Percentiles rank a stretch among this genome's conserved stretches.
phyloP scores from a whole-genome alignment of 2,329 filamentous ascomycete species.

The Penicillium sp. region DNA sequence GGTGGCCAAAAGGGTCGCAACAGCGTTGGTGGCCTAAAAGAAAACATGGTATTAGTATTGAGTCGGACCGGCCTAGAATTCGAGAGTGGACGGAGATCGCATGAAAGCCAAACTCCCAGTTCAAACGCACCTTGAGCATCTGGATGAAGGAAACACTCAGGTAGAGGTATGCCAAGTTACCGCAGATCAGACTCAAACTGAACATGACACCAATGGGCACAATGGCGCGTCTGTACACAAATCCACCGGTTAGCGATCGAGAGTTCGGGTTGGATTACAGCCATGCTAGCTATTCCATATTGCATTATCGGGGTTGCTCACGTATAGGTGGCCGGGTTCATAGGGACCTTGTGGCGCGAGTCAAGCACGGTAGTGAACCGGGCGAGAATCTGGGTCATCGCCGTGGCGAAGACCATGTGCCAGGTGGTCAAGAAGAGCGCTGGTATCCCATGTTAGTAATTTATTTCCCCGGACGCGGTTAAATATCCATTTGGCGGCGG shows the following conservation, averaged over 20 bases:
- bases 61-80: neutral
- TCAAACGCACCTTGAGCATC: conserved; percentile 79
- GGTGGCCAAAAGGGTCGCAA: conserved; percentile 82
- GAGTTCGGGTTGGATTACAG: neutral
- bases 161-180: conserved; percentile 93
- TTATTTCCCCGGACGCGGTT: neutral
- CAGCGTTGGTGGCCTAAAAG: conserved; percentile 81
- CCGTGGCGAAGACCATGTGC: conserved; percentile 85
- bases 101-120: conserved; percentile 14
- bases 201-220: conserved; percentile 95
- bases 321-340: conserved; percentile 88
- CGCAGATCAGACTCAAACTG: conserved; percentile 92
- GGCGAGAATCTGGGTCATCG: conserved; percentile 90
- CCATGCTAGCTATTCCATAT: neutral
- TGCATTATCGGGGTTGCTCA: conserved; percentile 14
- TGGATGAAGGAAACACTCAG: conserved; percentile 96
- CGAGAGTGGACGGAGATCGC: neutral
- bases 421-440: conserved; percentile 79
- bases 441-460: conserved; percentile 21
- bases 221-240: conserved; percentile 64
- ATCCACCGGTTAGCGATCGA: conserved; percentile 2
- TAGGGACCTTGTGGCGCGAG: conserved; percentile 90
- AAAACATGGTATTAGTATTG: neutral
- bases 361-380: conserved; percentile 86
- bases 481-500: neutral